Evolutionary conservation across 2,329 filamentous ascomycete genomes (phyloP), one percentile per base, ranked within the genome.

Genomic region (Coniochaeta sp.): DNA sequence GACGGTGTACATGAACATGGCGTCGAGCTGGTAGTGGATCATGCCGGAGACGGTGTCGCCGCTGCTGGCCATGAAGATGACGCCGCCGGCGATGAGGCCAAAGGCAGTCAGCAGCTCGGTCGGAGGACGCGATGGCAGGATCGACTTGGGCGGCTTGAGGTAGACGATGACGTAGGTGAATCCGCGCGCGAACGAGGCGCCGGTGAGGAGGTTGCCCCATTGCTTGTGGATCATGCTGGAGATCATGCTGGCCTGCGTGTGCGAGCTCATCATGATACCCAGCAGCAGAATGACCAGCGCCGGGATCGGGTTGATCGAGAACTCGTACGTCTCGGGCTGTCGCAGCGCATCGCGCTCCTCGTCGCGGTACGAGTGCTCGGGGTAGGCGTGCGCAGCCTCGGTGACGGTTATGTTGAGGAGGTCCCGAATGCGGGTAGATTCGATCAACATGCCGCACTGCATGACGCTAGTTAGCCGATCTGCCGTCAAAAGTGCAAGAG

Each of bases 231-330:
- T 84, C 90, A 95, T 96, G 65, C 87, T 90, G 10, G 91, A 93
- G 55, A 92, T 82, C 88, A 91, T 91, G 62, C 86, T 90, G 30
- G 79, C 73, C 72, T 96, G 93, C 61, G 93, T 90, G 73, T 98
- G 93, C 28, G 90, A 91, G 69, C 89, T 89, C 93, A 98, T 98
- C 90, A 96, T 95, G 71, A 93, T 84, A 36, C 95, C 95, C 1
- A 97, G 80, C 0, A 97, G 79, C 61, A 97, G 79, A 65, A 98
- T 93, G 56, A 96, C 84, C 4, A 98, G 79, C 0, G 88, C 90
- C 0, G 93, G 95, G 66, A 98, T 84, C 0, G 93, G 93, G 72
- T 98, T 97, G 71, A 95, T 80, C 1, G 93, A 90, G 65, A 92
- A 84, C 14, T 79, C 75, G 72, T 96, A 93, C 9, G 85, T 84